Percentiles rank a stretch among this genome's conserved stretches.
Evolutionary conservation across 345 rosid species (phyloP).

Genomic region (Erucastrum elatum): DNA sequence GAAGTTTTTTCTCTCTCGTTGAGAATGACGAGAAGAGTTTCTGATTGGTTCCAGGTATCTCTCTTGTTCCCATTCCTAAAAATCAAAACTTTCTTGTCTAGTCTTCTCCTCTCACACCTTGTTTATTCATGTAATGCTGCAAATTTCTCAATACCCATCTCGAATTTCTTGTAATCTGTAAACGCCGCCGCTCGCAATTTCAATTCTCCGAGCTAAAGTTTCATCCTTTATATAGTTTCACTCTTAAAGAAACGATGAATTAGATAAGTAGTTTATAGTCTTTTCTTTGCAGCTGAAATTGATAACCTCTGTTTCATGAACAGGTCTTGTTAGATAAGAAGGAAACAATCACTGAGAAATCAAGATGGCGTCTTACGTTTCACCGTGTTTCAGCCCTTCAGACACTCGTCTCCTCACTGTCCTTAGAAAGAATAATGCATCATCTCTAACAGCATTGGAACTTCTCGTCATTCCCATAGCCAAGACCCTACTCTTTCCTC

Average conservation of each 20-base stretch:
- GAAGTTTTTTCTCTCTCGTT: too few relatives aligned
- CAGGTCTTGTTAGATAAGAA: slow-evolving; percentile 22
- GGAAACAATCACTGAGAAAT: neutral
- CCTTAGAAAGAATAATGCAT: slow-evolving; percentile 54
- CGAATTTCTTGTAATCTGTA: neutral
- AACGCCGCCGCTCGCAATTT: neutral
- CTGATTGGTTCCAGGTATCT: too few relatives aligned
- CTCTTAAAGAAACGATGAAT: neutral
- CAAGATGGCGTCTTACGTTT: slow-evolving; percentile 60
- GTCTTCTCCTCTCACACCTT: neutral
- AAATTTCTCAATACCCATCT: slow-evolving; percentile 25
- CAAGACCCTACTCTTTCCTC: too few relatives aligned
- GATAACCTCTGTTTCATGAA: neutral
- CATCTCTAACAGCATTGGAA: neutral
- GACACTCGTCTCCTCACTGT: slow-evolving; percentile 58
- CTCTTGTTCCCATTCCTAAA: neutral
- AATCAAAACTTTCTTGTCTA: neutral
- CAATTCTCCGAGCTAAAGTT: neutral
- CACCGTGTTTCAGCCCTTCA: slow-evolving; percentile 51
- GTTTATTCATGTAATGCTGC: slow-evolving; percentile 23
- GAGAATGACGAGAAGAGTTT: too few relatives aligned
- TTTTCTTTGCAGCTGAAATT: too few relatives aligned
- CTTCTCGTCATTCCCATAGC: too few relatives aligned
- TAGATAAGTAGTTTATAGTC: neutral
- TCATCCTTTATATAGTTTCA: neutral